A percentile compares a stretch with the other conserved stretches of the same genome.
Evolutionary conservation across 2,329 filamentous ascomycete genomes (phyloP).

Genomic region (Amphichorda felina): DNA sequence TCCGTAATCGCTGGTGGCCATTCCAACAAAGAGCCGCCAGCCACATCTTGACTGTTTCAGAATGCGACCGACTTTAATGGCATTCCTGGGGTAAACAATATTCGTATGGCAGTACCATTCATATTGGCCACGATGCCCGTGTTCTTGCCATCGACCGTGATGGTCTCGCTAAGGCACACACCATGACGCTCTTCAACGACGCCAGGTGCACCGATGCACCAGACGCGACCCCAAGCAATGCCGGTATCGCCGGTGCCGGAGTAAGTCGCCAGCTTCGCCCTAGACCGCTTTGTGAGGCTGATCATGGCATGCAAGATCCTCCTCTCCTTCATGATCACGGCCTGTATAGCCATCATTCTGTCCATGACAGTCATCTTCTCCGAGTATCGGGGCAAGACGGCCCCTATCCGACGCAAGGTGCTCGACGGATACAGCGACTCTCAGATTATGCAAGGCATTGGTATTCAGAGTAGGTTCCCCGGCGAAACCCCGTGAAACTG

Average conservation of each 20-base stretch:
- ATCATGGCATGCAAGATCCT: slow-evolving; percentile 33
- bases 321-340: slow-evolving; percentile 56
- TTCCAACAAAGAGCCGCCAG: not conserved
- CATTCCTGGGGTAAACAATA: too few species aligned
- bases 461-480: slow-evolving; percentile 37
- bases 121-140: too few species aligned
- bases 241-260: slow-evolving; percentile 44
- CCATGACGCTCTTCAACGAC: slow-evolving; percentile 7
- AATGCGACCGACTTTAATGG: too few species aligned
- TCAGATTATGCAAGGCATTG: slow-evolving; percentile 57
- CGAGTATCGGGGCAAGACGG: slow-evolving; percentile 33
- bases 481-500: not conserved
- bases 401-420: slow-evolving; percentile 48
- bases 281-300: not conserved
- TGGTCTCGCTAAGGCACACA: not conserved
- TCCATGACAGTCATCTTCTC: slow-evolving; percentile 44
- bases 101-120: too few species aligned
- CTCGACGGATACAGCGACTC: slow-evolving; percentile 56
- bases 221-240: slow-evolving; percentile 32
- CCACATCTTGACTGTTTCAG: not conserved
- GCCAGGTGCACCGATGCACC: slow-evolving; percentile 32
- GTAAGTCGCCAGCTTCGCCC: slow-evolving; percentile 22
- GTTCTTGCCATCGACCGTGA: too few species aligned
- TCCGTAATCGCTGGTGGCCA: too few species aligned
- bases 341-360: slow-evolving; percentile 41